Conservation (phyloP, 192 early-diverging fungal genomes). For the Phlyctochytrium bullatum region DNA sequence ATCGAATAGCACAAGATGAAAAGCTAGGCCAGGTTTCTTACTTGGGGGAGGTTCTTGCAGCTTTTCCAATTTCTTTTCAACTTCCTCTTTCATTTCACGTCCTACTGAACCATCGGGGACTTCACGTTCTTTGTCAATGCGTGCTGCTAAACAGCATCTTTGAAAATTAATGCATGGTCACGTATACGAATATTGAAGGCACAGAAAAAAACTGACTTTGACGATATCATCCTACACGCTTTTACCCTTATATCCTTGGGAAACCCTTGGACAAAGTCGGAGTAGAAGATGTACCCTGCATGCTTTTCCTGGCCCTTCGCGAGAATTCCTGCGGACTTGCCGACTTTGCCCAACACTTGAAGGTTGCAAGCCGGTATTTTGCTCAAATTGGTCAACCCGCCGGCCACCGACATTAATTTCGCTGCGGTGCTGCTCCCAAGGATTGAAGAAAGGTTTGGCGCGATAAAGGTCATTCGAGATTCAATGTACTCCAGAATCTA, state of each 20-base stretch:
- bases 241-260: constrained; percentile 78
- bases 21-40: neutral
- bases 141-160: constrained; percentile 70
- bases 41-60: constrained; percentile 78
- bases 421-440: constrained; percentile 86
- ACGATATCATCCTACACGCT: constrained; percentile 74
- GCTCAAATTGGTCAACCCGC: constrained; percentile 79
- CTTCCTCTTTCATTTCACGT: constrained; percentile 66
- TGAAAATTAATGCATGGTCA: constrained; percentile 3
- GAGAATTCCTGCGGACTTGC: constrained; percentile 62
- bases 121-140: constrained; percentile 77
- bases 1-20: neutral
- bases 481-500: constrained; percentile 88
- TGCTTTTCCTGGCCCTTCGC: constrained; percentile 66
- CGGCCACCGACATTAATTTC: constrained; percentile 84
- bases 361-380: constrained; percentile 93
- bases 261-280: constrained; percentile 63
- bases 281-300: constrained; percentile 77
- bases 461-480: constrained; percentile 86
- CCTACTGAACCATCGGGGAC: constrained; percentile 74
- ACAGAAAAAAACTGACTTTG: constrained; percentile 55
- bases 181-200: neutral
- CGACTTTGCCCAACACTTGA: constrained; percentile 59
- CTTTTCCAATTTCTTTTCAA: constrained; percentile 86
- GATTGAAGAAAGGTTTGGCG: constrained; percentile 88